phyloP scores from a whole-genome alignment of 805 yeast genomes.

The Dipodascus albidus region DNA sequence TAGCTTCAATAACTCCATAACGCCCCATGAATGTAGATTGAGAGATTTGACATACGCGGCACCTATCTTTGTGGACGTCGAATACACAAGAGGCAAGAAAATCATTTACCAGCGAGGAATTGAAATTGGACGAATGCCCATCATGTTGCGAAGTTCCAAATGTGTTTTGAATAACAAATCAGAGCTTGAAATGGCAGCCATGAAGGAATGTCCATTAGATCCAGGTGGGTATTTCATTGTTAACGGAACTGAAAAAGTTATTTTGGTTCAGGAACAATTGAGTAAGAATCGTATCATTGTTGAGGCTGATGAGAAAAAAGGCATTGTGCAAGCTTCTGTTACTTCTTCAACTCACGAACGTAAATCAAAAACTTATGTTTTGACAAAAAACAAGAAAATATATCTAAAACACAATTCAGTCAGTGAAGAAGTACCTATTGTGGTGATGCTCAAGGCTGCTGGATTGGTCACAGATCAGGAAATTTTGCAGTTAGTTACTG shows the following conservation, averaged over 20 bases:
- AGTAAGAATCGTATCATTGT: constrained; percentile 96
- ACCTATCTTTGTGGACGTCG: constrained; percentile 93
- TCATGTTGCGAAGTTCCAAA: constrained; percentile 88
- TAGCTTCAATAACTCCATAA: constrained; percentile 20
- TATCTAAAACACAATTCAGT: constrained; percentile 92
- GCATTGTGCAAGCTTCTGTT: constrained; percentile 92
- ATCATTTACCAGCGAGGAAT: constrained; percentile 81
- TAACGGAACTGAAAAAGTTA: constrained; percentile 96
- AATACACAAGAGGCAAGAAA: constrained; percentile 89
- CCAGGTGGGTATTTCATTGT: constrained; percentile 98
- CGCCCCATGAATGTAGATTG: constrained; percentile 89
- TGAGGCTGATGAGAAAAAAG: constrained; percentile 92
- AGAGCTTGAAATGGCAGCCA: constrained; percentile 74
- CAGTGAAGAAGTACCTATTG: constrained; percentile 91
- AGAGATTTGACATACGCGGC: constrained; percentile 93
- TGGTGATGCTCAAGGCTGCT: constrained; percentile 84
- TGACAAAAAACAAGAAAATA: constrained; percentile 80
- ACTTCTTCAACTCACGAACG: constrained; percentile 97
- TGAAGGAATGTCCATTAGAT: constrained; percentile 92
- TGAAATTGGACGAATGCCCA: constrained; percentile 98
- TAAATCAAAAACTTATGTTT: constrained; percentile 92
- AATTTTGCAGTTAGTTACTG: constrained; percentile 89
- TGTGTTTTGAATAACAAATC: constrained; percentile 74
- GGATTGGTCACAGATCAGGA: constrained; percentile 89
- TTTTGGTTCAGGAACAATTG: constrained; percentile 91